phyloP scores from a whole-genome alignment of 306 rosid genomes.

The Phaseolus lunatus region DNA sequence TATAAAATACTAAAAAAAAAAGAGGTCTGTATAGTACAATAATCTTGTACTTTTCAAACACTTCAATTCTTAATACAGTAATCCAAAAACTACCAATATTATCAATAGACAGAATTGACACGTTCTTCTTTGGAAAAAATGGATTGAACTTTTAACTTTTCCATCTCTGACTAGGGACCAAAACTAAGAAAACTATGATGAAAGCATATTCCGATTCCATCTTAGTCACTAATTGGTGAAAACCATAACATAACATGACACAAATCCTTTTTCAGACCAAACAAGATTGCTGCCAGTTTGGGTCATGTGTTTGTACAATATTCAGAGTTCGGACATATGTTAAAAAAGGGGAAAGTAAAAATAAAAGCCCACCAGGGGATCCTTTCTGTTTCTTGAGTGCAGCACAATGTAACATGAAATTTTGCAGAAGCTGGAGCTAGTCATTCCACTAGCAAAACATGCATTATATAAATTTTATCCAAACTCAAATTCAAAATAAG shows the following conservation, averaged over 20 bases:
- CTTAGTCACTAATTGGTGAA: not conserved
- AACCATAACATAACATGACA: not conserved
- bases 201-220: not conserved
- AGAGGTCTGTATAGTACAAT: not conserved
- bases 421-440: not conserved
- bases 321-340: conserved; percentile 6
- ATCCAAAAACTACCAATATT: conserved; percentile 8
- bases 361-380: not conserved
- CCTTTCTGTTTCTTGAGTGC: not conserved
- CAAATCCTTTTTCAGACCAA: not conserved
- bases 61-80: not conserved
- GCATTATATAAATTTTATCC: not conserved
- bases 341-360: not conserved
- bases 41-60: conserved; percentile 1
- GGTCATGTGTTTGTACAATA: no score
- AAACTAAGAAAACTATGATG: not conserved
- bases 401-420: not conserved
- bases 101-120: not conserved
- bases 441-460: not conserved
- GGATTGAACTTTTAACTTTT: not conserved
- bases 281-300: not conserved
- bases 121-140: not conserved
- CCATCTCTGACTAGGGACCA: not conserved
- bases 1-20: not conserved
- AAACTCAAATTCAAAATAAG: not conserved